Percentiles rank a stretch among this genome's conserved stretches.
Evolutionary conservation across 305 asterid genomes (phyloP).

Genomic region (Rubia tinctorum): DNA sequence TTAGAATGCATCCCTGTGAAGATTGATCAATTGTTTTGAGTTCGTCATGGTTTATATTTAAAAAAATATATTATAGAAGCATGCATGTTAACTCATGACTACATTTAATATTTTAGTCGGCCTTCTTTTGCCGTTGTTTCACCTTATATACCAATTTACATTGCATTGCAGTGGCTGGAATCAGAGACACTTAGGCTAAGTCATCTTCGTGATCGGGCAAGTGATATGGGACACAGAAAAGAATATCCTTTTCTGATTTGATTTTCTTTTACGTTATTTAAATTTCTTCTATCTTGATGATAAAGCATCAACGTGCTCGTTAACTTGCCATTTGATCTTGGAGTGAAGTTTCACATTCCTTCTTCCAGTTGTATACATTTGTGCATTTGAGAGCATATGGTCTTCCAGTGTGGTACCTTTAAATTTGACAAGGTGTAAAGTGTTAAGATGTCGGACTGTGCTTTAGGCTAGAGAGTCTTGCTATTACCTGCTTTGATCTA

Average conservation of each 20-base stretch:
- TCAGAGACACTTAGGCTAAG: constrained; percentile 79
- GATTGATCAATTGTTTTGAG: not conserved
- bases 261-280: constrained; percentile 16
- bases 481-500: not conserved
- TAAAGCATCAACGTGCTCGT: not conserved
- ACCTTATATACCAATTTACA: constrained; percentile 13
- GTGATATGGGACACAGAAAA: constrained; percentile 93
- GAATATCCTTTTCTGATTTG: constrained; percentile 75
- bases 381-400: not conserved
- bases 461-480: not conserved
- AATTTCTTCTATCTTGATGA: not conserved
- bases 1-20: not conserved
- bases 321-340: not conserved
- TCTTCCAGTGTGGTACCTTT: not conserved
- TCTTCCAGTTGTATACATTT: constrained; percentile 9
- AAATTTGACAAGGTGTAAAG: not conserved
- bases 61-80: not conserved
- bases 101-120: not conserved
- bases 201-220: constrained; percentile 99
- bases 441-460: not conserved
- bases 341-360: constrained; percentile 13
- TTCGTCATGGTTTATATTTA: not conserved
- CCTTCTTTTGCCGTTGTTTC: not conserved
- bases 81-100: constrained; percentile 1
- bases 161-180: constrained; percentile 88